Base-by-base conservation (phyloP, 139 green algal genomes). In the Volvox reticuliferus region DNA sequence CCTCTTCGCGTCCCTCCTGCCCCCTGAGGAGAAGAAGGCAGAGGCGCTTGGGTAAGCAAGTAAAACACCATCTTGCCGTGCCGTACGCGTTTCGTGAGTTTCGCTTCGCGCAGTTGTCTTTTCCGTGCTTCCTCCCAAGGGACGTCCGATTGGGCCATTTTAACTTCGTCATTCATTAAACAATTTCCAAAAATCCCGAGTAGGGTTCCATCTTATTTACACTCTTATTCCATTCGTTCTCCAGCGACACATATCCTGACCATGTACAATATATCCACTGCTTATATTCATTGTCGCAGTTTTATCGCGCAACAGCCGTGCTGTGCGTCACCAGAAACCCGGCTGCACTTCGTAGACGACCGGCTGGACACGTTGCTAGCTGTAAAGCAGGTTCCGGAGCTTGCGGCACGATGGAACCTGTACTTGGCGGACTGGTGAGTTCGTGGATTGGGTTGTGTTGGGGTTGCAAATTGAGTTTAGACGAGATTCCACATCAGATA, bases 261-360 rank as follows among this genome's bases (percentile, higher is more conserved):
- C 44, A 55, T 55, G 44, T 55, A 55, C 44, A 9, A 55, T 55
- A 55, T 55, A 55, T 55, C 44, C 44, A 14, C 44, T 55, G 65
- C 12, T 73, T 73, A 9, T 73, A 30, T 16, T 24, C 65, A 13
- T 24, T 26, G 24, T 73, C 14, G 18, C 86, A 90, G 86, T 21
- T 6, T 33, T 30, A 90, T 90, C n/a, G 44, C 18, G 2, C 26
- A n/a, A 21, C 73, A 19, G 13, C 86, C 71, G 2, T 2, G 18
- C n/a, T 69, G 36, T n/a, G 2, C 71, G 22, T 62, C 71, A 17
- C 73, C 86, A 12, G 18, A 30, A 61, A 83, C 86, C 26, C 73
- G 73, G 30, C 89, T 97, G 12, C 96, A 98, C 88, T 98, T 98
- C 91, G 91, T 98, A 19, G 96, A 98, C 91, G 96, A 98, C 88